Percentiles rank a stretch among this genome's conserved stretches.
phyloP scores from a whole-genome alignment of 306 rosid genomes.

The Parietaria judaica region DNA sequence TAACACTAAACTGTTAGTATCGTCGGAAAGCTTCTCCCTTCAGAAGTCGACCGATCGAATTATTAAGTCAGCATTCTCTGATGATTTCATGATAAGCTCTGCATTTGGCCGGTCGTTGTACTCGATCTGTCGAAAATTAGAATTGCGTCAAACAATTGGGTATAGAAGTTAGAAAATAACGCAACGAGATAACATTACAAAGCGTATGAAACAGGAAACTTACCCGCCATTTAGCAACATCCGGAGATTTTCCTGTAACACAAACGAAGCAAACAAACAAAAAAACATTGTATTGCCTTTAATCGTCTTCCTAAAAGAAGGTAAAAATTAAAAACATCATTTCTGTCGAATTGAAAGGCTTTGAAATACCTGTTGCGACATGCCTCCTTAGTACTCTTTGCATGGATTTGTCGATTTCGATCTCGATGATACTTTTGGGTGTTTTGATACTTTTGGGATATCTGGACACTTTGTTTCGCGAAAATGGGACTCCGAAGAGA shows the following conservation, averaged over 20 bases:
- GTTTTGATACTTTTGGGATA: too few species aligned
- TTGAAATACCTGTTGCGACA: conserved; percentile 58
- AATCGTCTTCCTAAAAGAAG: not conserved
- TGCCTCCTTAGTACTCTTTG: conserved; percentile 78
- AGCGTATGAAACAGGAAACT: conserved; percentile 14
- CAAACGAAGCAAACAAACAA: conserved; percentile 5
- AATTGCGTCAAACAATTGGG: too few species aligned
- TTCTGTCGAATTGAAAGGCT: not conserved
- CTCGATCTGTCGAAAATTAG: conserved; percentile 49
- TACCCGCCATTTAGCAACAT: conserved; percentile 77
- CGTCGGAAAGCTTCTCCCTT: conserved; percentile 16
- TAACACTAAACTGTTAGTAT: not conserved
- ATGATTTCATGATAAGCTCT: conserved; percentile 65
- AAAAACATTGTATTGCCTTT: conserved; percentile 4
- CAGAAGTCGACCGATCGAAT: conserved; percentile 68
- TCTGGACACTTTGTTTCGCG: too few species aligned
- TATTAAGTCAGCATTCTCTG: conserved; percentile 66
- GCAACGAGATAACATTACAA: not conserved
- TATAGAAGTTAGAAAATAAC: too few species aligned
- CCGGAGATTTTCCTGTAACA: conserved; percentile 53
- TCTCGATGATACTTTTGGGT: conserved; percentile 68
- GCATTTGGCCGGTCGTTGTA: conserved; percentile 82
- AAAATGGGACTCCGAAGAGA: too few species aligned
- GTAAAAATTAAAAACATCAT: conserved; percentile 5
- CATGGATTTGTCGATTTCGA: conserved; percentile 69